Conservation (phyloP, 176 grass and related monocot genomes). For the Miscanthus lutarioriparius region DNA sequence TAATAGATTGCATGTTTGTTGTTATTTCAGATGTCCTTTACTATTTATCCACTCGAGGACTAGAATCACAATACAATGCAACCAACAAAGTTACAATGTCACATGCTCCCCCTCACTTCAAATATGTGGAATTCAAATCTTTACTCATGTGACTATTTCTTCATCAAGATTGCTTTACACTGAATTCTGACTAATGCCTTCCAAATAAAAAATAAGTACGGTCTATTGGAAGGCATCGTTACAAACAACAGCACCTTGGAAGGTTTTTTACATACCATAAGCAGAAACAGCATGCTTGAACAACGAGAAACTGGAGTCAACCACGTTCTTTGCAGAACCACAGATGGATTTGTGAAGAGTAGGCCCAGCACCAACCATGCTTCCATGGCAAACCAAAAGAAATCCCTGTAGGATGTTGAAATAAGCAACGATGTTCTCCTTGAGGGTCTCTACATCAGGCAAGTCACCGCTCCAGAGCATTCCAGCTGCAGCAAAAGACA, state of each 20-base stretch:
- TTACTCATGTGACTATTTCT: not conserved
- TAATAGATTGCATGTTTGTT: not conserved
- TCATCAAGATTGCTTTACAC: conserved; percentile 7
- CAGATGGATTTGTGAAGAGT: conserved; percentile 80
- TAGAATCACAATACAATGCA: conserved; percentile 3
- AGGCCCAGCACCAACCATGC: conserved; percentile 62
- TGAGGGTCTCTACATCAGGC: conserved; percentile 62
- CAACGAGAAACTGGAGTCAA: conserved; percentile 75
- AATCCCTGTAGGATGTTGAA: conserved; percentile 90
- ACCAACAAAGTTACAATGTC: too few species aligned
- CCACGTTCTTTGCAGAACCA: conserved; percentile 56
- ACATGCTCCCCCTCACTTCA: not conserved
- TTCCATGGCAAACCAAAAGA: conserved; percentile 84
- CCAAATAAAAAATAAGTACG: conserved; percentile 20
- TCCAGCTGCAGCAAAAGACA: conserved; percentile 54
- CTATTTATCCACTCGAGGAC: not conserved
- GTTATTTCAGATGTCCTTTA: conserved; percentile 11
- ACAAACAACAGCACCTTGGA: not conserved
- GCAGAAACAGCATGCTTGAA: conserved; percentile 78
- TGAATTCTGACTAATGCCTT: not conserved
- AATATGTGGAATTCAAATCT: not conserved
- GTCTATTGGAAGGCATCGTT: not conserved
- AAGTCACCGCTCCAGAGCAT: conserved; percentile 87
- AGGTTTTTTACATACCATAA: conserved; percentile 49
- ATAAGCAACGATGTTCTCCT: conserved; percentile 74